Conservation (phyloP, 2,329 filamentous ascomycete genomes). For the Chaetomiaceae sp. region DNA sequence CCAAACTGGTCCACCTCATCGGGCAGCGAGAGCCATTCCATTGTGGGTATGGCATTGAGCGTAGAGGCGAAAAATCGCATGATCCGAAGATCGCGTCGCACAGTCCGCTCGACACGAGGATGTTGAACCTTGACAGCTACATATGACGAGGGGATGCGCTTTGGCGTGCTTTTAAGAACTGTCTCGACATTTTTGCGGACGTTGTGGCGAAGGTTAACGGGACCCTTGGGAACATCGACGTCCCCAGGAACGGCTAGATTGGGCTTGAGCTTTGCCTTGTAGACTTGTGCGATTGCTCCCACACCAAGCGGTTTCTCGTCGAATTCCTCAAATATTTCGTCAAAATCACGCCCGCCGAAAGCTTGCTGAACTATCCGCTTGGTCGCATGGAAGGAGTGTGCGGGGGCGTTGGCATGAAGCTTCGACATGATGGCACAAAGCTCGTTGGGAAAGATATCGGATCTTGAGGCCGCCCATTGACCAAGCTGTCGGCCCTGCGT, state of each 20-base stretch:
- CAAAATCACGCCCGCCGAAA: constrained; percentile 74
- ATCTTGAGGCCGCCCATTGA: constrained; percentile 95
- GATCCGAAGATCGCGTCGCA: constrained; percentile 86
- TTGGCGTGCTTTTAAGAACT: constrained; percentile 79
- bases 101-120: constrained; percentile 81
- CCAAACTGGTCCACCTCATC: constrained; percentile 93
- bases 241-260: constrained; percentile 63
- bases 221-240: constrained; percentile 47
- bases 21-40: constrained; percentile 94
- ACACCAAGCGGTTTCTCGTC: constrained; percentile 85
- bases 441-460: constrained; percentile 91
- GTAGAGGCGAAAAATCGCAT: constrained; percentile 86
- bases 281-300: constrained; percentile 95
- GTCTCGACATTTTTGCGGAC: constrained; percentile 79
- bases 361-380: constrained; percentile 75
- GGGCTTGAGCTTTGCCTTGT: constrained; percentile 86
- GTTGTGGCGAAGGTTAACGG: constrained; percentile 53
- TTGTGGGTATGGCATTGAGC: constrained; percentile 84
- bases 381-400: constrained; percentile 78
- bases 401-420: constrained; percentile 88
- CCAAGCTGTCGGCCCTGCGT: constrained; percentile 57
- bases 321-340: constrained; percentile 96
- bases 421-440: constrained; percentile 93
- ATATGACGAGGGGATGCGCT: constrained; percentile 81
- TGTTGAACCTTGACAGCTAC: constrained; percentile 96